phyloP scores from a whole-genome alignment of 75 land plant genomes.

The Cryptomeria japonica region DNA sequence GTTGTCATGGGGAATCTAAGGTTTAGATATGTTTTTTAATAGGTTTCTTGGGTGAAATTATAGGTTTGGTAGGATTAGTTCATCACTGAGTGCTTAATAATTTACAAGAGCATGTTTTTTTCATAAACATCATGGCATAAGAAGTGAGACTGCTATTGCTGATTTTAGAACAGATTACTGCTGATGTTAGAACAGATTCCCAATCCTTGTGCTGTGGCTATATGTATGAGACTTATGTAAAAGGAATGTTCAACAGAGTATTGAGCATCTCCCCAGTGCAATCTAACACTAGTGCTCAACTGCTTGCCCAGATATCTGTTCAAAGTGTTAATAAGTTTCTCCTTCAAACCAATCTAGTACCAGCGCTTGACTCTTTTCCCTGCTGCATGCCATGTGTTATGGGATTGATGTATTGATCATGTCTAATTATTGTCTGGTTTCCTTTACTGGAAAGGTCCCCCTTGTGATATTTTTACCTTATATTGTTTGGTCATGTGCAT shows the following conservation, averaged over 20 bases:
- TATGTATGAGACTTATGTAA: not conserved
- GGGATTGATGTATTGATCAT: not conserved
- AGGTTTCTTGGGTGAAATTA: not conserved
- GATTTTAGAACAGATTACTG: too few species aligned
- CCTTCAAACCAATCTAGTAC: not conserved
- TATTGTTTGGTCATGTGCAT: not conserved
- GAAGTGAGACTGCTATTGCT: not conserved
- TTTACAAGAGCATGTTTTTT: not conserved
- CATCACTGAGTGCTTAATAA: not conserved
- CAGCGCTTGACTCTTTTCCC: not conserved
- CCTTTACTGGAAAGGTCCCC: not conserved
- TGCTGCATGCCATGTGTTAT: not conserved
- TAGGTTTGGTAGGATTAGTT: not conserved
- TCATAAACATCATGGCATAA: not conserved
- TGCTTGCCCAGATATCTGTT: not conserved
- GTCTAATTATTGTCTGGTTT: not conserved
- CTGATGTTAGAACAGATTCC: not conserved
- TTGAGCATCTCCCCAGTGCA: too few species aligned
- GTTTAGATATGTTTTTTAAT: not conserved
- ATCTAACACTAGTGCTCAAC: not conserved
- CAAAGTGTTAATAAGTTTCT: not conserved
- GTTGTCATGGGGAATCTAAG: too few species aligned
- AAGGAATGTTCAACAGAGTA: not conserved
- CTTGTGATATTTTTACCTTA: not conserved
- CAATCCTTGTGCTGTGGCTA: not conserved